Evolutionary conservation across 805 yeast species (phyloP).

Genomic region (Novakomyces olei): DNA sequence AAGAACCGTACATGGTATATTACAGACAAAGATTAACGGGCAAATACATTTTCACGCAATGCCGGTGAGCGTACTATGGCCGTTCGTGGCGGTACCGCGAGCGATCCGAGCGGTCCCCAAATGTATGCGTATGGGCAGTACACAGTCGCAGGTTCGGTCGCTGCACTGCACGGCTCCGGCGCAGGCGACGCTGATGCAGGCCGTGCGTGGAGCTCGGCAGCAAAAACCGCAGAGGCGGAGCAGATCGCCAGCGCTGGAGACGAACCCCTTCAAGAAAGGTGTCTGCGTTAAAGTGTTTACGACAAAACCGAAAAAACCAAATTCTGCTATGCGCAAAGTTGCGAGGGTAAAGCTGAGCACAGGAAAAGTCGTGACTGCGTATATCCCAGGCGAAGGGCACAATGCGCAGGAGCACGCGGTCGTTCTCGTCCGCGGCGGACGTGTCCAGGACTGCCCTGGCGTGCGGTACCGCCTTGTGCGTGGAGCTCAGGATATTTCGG

Average conservation of each 20-base stretch:
- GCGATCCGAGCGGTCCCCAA: too few species aligned
- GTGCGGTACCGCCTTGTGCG: constrained; percentile 83
- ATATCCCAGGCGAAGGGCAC: constrained; percentile 97
- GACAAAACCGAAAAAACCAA: constrained; percentile 92
- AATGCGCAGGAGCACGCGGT: constrained; percentile 93
- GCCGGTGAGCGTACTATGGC: too few species aligned
- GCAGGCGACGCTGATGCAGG: constrained; percentile 53
- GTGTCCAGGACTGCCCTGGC: constrained; percentile 96
- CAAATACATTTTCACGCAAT: too few species aligned
- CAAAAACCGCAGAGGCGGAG: constrained; percentile 27
- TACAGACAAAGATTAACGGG: too few species aligned
- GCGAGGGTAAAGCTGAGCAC: constrained; percentile 83
- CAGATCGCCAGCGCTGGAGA: constrained; percentile 61
- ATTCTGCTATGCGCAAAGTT: constrained; percentile 93
- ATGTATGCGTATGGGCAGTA: too few species aligned
- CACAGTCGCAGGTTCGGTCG: too few species aligned
- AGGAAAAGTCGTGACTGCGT: constrained; percentile 74
- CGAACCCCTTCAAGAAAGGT: constrained; percentile 76
- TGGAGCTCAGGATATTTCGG: constrained; percentile 45
- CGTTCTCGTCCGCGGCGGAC: constrained; percentile 91
- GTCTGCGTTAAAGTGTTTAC: constrained; percentile 88
- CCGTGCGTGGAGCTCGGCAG: constrained; percentile 41
- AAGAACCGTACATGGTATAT: too few species aligned
- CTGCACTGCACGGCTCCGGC: constrained; percentile 4
- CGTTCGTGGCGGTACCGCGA: too few species aligned